A percentile compares a stretch with the other conserved stretches of the same genome.
phyloP scores from a whole-genome alignment of 306 rosid genomes.

The Mimosa bimucronata region DNA sequence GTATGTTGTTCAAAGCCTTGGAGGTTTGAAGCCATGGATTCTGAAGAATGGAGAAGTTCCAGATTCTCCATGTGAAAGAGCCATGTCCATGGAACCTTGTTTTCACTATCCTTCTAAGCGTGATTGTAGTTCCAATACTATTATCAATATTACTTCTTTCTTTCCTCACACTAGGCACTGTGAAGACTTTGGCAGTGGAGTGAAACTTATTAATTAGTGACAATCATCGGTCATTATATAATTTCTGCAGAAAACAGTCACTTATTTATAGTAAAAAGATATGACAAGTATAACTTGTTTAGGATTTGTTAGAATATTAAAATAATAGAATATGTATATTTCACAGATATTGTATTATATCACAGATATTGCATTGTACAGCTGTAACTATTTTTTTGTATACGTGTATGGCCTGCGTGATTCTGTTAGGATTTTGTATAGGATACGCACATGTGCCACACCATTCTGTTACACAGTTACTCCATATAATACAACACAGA shows the following conservation, averaged over 20 bases:
- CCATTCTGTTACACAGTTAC: too few species aligned
- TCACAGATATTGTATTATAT: too few species aligned
- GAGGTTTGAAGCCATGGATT: not conserved
- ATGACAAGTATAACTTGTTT: not conserved
- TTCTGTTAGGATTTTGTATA: too few species aligned
- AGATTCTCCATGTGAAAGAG: not conserved
- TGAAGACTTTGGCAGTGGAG: not conserved
- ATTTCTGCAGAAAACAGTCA: not conserved
- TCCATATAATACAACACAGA: too few species aligned
- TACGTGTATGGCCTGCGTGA: too few species aligned
- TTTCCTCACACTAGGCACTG: not conserved
- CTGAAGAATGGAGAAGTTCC: not conserved
- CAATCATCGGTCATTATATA: not conserved
- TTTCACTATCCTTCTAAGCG: not conserved
- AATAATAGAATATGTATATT: too few species aligned
- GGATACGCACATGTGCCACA: too few species aligned
- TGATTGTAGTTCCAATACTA: not conserved
- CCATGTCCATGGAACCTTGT: slow-evolving; percentile 1
- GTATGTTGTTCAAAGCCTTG: not conserved
- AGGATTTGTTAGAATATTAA: too few species aligned
- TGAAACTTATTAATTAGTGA: not conserved
- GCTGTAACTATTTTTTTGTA: too few species aligned
- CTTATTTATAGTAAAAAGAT: too few species aligned
- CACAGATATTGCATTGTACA: too few species aligned
- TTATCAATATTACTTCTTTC: not conserved